Conservation (phyloP, 2,329 filamentous ascomycete genomes). For the Cryphonectria parasitica region DNA sequence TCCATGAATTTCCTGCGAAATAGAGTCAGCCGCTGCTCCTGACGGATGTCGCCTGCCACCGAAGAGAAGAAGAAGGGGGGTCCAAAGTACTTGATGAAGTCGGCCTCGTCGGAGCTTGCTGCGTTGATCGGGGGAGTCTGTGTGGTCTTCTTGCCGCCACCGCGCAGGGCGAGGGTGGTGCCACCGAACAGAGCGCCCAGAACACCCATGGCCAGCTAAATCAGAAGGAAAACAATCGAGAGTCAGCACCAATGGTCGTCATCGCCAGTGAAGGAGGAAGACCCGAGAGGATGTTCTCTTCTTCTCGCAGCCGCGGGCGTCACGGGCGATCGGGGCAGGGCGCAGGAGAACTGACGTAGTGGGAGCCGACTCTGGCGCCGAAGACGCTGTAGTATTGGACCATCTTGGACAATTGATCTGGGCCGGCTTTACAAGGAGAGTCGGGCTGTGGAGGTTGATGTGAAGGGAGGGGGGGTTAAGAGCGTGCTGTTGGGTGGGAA, state of each 20-base stretch:
- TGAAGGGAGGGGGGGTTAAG: constrained; percentile 30
- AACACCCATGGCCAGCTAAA: constrained; percentile 61
- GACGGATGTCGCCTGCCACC: constrained; percentile 7
- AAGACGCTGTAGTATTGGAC: constrained; percentile 58
- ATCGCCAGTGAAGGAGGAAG: constrained; percentile 3
- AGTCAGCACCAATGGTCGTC: constrained; percentile 32
- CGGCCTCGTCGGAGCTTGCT: constrained; percentile 63
- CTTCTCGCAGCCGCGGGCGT: constrained; percentile 1
- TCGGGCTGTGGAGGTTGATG: constrained; percentile 37
- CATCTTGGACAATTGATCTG: constrained; percentile 46
- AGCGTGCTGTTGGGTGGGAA: constrained; percentile 33
- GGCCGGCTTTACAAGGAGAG: constrained; percentile 33
- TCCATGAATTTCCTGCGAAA: constrained; percentile 51
- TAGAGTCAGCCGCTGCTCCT: constrained; percentile 27
- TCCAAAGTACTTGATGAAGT: constrained; percentile 64
- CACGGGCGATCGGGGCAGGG: constrained; percentile 3
- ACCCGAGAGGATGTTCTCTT: neutral
- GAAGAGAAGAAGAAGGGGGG: neutral
- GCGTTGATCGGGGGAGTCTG: constrained; percentile 64
- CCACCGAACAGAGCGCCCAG: constrained; percentile 57
- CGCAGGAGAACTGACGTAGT: constrained; percentile 55
- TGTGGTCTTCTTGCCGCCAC: constrained; percentile 49
- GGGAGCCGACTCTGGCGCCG: constrained; percentile 63
- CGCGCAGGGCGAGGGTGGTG: constrained; percentile 48
- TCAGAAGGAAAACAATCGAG: constrained; percentile 6